Base-by-base conservation (phyloP, 2,329 filamentous ascomycete species). In the Pestalotiopsis sp. region DNA sequence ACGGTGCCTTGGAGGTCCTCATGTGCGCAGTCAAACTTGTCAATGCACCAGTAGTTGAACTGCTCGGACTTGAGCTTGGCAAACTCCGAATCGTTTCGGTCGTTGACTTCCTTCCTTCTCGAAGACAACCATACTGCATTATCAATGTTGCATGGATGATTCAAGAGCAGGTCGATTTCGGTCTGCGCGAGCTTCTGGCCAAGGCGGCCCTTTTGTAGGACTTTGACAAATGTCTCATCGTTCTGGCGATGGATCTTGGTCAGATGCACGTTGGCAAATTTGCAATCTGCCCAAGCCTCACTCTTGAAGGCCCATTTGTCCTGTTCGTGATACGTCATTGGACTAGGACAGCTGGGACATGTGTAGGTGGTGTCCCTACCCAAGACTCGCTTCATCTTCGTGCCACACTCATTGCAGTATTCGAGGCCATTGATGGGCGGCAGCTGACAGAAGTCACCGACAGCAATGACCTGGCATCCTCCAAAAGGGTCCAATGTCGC, bases 241-340 rank as follows among this genome's bases (percentile, higher is more conserved):
- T 73, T 83, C 69, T 91, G 89, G 4, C 89, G 84, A 72, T 89
- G 87, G 4, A 91, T 87, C 4, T 84, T 79, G 1, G 78, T 84
- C 0, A 91, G 80, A 9, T 88, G 81, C 1, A 90, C 78, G 68
- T 87, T 81, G 2, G 75, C 75, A 72, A 91, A 90, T 1, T 84
- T 71, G 70, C 86, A 87, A 57, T 85, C 78, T n/a, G 78, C 69
- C 90, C 89, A 92, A 0, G 83, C 84, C 2, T 76, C 67, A 71
- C 86, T 89, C 20, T 81, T 79, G 71, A 91, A 91, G 0, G 89
- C 89, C 86, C 88, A 91, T 72, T 88, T 89, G 11, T 91, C 84
- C 13, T 75, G 77, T 23, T 88, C 84, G 3, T 73, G 68, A 68
- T 62, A 62, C 17, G 25, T 20, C 81, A 87, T 36, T 20, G 64